These are phyloP conservation scores for Gaertneriomyces semiglobifer DNA, from an alignment of 192 early-diverging fungal genomes.

Conservation along the genomic window DNA sequence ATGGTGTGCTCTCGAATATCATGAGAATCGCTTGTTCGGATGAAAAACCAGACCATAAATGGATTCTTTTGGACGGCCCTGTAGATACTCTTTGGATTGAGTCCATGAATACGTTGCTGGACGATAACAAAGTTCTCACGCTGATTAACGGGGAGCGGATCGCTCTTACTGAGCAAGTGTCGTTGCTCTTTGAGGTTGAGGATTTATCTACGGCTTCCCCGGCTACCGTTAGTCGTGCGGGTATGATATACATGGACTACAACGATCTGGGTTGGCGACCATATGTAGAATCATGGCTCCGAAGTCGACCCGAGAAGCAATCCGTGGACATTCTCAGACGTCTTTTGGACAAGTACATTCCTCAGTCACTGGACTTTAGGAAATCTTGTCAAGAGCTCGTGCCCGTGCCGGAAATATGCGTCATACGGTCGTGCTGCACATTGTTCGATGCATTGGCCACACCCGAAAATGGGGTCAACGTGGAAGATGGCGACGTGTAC, in stretches of 20 bases:
- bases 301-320: slow-evolving; percentile 35
- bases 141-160: slow-evolving; percentile 63
- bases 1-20: slow-evolving; percentile 54
- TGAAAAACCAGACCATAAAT: slow-evolving; percentile 59
- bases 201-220: slow-evolving; percentile 60
- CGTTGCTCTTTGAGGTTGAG: slow-evolving; percentile 58
- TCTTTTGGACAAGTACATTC: slow-evolving; percentile 50
- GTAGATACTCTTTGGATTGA: slow-evolving; percentile 66
- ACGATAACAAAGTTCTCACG: slow-evolving; percentile 61
- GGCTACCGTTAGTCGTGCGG: slow-evolving; percentile 55
- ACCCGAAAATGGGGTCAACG: slow-evolving; percentile 52
- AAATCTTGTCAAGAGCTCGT: slow-evolving; percentile 45
- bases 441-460: slow-evolving; percentile 51
- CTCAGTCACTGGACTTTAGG: slow-evolving; percentile 49
- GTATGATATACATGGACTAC: slow-evolving; percentile 63
- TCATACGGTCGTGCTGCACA: slow-evolving; percentile 44
- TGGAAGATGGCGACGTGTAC: slow-evolving; percentile 43
- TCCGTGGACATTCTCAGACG: slow-evolving; percentile 38
- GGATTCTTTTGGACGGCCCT: slow-evolving; percentile 60
- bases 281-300: slow-evolving; percentile 52
- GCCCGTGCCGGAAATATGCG: slow-evolving; percentile 49
- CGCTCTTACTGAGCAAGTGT: slow-evolving; percentile 53
- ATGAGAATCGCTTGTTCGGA: slow-evolving; percentile 53
- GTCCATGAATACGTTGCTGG: slow-evolving; percentile 60
- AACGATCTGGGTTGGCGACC: slow-evolving; percentile 52